Evolutionary conservation across 2,329 filamentous ascomycete genomes (phyloP).

Genomic region (Penicillium sp.): DNA sequence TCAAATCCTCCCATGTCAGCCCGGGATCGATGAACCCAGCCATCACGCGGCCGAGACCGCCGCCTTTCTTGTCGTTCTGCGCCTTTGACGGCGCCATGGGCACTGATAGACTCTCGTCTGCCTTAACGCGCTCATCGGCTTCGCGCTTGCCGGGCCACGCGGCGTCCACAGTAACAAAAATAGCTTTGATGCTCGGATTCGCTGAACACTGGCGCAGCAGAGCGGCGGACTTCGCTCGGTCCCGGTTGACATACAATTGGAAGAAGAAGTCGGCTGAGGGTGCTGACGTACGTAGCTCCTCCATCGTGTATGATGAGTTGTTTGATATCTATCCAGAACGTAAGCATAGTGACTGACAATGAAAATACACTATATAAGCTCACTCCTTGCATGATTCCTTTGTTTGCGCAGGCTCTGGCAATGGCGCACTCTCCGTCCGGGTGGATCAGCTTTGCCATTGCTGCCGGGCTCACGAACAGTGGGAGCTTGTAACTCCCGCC

Average conservation of each 20-base stretch:
- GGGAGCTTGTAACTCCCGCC: conserved; percentile 54
- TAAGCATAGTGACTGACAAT: neutral
- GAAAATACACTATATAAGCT: conserved; percentile 8
- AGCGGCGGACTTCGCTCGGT: conserved; percentile 48
- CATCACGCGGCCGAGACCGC: conserved; percentile 53
- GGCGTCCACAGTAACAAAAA: conserved; percentile 56
- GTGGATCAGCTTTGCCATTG: conserved; percentile 63
- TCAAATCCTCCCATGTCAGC: conserved; percentile 53
- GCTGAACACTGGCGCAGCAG: conserved; percentile 44
- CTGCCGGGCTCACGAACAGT: conserved; percentile 63
- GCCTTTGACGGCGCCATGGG: conserved; percentile 45
- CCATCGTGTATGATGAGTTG: conserved; percentile 57
- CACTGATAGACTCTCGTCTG: conserved; percentile 42
- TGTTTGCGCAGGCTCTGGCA: conserved; percentile 50
- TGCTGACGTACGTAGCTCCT: conserved; percentile 51
- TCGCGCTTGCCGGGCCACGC: conserved; percentile 56
- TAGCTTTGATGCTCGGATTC: conserved; percentile 43
- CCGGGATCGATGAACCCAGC: conserved; percentile 51
- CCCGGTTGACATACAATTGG: conserved; percentile 55
- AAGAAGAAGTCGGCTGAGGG: conserved; percentile 49
- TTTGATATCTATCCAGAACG: conserved; percentile 51
- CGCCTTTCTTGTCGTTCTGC: conserved; percentile 52
- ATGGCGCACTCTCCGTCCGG: conserved; percentile 62
- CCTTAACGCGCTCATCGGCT: conserved; percentile 54
- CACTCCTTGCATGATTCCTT: conserved; percentile 57